Evolutionary conservation across 1,139 yeast genomes (phyloP), one percentile per base, ranked within the genome.

Genomic region (Geotrichum australiense): DNA sequence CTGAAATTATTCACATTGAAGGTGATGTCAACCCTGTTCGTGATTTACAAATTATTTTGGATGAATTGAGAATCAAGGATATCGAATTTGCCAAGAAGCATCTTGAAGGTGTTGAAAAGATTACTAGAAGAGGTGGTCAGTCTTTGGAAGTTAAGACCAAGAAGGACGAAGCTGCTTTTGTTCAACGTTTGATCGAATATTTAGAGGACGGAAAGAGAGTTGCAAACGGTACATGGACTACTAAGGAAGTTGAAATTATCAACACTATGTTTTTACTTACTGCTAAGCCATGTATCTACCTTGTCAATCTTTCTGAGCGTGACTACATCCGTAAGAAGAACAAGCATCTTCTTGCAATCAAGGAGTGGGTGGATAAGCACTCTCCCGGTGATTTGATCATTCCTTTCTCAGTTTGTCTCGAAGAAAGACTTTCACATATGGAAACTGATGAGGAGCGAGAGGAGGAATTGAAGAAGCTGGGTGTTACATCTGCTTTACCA

Each of bases 291-390:
- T 79, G 94, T 61, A 89, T 91, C 62, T 91, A 89, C 71, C 78
- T 91, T 64, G 84, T 93, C 62, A 91, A 91, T 72, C 74, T 91
- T 64, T 81, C 94, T 35, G 98, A 93, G 73, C 82, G 73, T 58
- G 98, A 93, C 66, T 91, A 81, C 69, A 74, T 87, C 58, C 84
- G 98, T 73, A 91, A 89, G 79, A 91, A 91, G 84, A 91, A 93
- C 76, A 91, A 91, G 80, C 83, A 86, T 66, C 73, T 91, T 65
- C 68, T 82, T 50, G 79, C 74, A 63, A 89, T 91, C 66, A 91
- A 91, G 73, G 89, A 89, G 72, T 91, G 99, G 99, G 84, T 93
- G 59, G 97, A 93, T 68, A 70, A 71, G 56, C 72, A 77, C 73
- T 89, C 96, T 42, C 93, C 96, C 52, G 97, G 97, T 58, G 99